These are phyloP conservation scores for Moniliella sp. DNA, from an alignment of 1,284 basidiomycete species.

Conservation along the genomic window DNA sequence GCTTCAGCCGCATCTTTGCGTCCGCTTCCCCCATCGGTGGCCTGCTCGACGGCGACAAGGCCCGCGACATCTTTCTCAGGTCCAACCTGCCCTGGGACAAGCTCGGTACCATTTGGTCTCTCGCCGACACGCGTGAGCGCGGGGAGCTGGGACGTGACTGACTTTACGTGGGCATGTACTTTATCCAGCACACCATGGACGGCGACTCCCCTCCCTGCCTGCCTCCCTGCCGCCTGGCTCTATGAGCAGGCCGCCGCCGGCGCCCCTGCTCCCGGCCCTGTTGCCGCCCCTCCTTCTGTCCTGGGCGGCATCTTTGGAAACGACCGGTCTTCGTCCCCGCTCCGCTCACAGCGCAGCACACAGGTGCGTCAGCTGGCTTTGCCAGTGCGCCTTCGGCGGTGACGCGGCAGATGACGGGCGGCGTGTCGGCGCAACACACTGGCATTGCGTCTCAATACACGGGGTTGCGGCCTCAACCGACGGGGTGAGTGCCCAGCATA, in stretches of 20 bases:
- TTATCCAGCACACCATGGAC: conserved; percentile 71
- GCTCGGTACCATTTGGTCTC: conserved; percentile 79
- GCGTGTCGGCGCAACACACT: background rate
- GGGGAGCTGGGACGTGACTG: conserved; percentile 71
- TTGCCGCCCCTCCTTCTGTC: conserved; percentile 5
- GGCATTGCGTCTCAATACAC: too few relatives aligned
- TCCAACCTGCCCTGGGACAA: conserved; percentile 72
- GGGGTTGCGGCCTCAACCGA: too few relatives aligned
- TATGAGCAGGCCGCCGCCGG: conserved; percentile 50
- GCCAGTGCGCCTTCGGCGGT: background rate
- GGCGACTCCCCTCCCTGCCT: conserved; percentile 52
- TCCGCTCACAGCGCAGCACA: background rate
- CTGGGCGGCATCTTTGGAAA: conserved; percentile 7
- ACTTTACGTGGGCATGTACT: conserved; percentile 78
- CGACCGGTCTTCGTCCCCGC: background rate
- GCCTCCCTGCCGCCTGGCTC: conserved; percentile 64
- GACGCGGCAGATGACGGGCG: conserved; percentile 13
- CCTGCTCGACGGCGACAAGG: conserved; percentile 47
- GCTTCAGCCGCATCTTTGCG: conserved; percentile 32
- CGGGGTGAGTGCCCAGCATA: too few relatives aligned
- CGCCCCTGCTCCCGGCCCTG: conserved; percentile 1
- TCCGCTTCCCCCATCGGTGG: conserved; percentile 20
- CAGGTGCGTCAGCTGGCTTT: background rate
- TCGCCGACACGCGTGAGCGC: conserved; percentile 79
- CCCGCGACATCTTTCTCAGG: conserved; percentile 75